phyloP scores from a whole-genome alignment of 2,329 filamentous ascomycete genomes.

The Coleophoma crateriformis region DNA sequence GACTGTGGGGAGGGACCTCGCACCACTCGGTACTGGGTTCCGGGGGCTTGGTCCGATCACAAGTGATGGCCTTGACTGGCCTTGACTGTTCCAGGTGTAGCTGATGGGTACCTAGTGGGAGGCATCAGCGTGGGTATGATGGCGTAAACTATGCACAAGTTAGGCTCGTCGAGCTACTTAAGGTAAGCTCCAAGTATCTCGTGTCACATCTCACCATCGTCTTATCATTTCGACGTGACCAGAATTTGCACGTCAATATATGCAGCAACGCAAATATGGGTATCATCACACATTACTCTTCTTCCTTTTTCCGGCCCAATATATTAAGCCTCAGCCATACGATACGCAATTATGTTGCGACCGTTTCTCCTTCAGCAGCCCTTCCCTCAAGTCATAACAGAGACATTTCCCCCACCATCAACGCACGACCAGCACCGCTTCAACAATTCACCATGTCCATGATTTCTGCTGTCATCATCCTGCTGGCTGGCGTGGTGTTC shows the following conservation, averaged over 20 bases:
- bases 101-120: slow-evolving; percentile 1
- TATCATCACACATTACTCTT: slow-evolving; percentile 1
- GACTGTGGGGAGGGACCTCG: background rate
- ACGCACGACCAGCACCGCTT: background rate
- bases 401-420: background rate
- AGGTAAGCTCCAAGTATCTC: background rate
- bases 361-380: background rate
- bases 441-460: background rate
- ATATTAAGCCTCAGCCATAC: background rate
- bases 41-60: background rate
- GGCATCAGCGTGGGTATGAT: background rate
- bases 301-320: slow-evolving; percentile 1
- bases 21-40: background rate
- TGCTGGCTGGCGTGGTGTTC: background rate
- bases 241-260: background rate
- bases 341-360: background rate
- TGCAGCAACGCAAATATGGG: background rate
- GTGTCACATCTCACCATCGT: background rate
- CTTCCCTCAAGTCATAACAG: background rate
- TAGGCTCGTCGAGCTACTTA: background rate
- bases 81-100: background rate
- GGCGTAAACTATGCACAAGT: background rate
- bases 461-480: background rate
- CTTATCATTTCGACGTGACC: background rate
- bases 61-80: background rate